A percentile compares a stretch with the other conserved stretches of the same genome.
Evolutionary conservation across 2,329 filamentous ascomycete genomes (phyloP).

Genomic region (Fusarium burgessii): DNA sequence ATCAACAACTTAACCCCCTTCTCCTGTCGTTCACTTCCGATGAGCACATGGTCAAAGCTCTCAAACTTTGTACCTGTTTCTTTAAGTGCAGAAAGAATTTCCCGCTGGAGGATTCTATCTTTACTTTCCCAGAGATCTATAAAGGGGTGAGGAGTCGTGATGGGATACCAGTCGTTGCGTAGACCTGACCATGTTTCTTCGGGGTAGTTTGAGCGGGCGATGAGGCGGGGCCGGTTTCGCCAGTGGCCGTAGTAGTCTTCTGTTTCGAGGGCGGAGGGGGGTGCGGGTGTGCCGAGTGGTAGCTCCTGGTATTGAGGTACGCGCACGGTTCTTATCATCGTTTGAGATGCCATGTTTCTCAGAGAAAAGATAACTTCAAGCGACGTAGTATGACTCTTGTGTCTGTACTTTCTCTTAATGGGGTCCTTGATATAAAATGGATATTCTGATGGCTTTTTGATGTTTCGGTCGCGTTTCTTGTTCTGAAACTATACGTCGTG

Average conservation of each 20-base stretch:
- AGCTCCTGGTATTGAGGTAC: neutral
- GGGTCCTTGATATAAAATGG: fast-evolving
- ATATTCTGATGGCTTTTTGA: fast-evolving
- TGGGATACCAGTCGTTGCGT: neutral
- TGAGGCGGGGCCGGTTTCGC: neutral
- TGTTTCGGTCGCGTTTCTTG: fast-evolving
- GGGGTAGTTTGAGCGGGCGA: neutral
- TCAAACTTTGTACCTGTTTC: neutral
- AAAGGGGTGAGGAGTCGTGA: neutral
- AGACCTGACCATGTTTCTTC: neutral
- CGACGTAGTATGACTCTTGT: fast-evolving
- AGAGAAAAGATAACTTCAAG: neutral
- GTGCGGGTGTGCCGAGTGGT: neutral
- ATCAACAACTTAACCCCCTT: neutral
- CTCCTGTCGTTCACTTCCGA: neutral
- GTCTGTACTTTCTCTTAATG: neutral
- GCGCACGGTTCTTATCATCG: neutral
- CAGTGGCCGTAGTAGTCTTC: constrained; percentile 1
- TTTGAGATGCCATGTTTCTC: fast-evolving
- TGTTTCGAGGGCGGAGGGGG: neutral
- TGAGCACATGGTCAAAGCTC: neutral
- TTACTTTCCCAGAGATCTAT: neutral
- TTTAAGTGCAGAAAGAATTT: neutral
- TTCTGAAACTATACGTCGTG: fast-evolving
- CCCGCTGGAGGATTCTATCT: neutral